A percentile compares a stretch with the other conserved stretches of the same genome.
Conservation (phyloP, 176 grass and related monocot genomes). For the Carex parvula region DNA sequence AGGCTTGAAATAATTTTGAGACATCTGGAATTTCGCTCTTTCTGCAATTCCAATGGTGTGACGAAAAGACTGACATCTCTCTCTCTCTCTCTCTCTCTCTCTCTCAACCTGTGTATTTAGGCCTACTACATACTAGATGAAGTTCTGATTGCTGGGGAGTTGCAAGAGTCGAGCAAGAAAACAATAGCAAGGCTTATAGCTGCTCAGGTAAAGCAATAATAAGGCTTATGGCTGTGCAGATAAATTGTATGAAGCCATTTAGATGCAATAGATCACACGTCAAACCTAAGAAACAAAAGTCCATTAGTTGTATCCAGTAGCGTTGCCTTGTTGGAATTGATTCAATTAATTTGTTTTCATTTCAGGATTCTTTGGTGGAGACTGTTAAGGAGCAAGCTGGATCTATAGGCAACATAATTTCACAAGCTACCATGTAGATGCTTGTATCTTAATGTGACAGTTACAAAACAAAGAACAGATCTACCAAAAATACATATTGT, state of each 20-base stretch:
- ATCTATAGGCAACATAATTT: slow-evolving; percentile 68
- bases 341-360: background rate
- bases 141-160: slow-evolving; percentile 73
- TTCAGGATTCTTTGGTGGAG: slow-evolving; percentile 58
- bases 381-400: slow-evolving; percentile 54
- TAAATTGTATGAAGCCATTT: slow-evolving; percentile 26
- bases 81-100: too few species aligned
- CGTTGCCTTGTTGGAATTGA: slow-evolving; percentile 31
- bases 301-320: slow-evolving; percentile 6
- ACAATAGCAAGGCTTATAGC: slow-evolving; percentile 57
- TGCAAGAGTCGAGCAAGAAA: slow-evolving; percentile 82
- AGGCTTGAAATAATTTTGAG: background rate
- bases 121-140: slow-evolving; percentile 76
- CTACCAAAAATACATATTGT: background rate
- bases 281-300: slow-evolving; percentile 14
- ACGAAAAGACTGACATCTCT: background rate
- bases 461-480: background rate
- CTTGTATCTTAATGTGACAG: background rate
- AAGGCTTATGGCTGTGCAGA: slow-evolving; percentile 54
- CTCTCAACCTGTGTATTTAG: slow-evolving; percentile 19
- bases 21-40: background rate
- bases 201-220: slow-evolving; percentile 62
- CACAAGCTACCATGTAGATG: slow-evolving; percentile 61
- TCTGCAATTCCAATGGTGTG: background rate
- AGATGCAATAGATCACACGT: slow-evolving; percentile 29